Conservation (phyloP, 352 stramenopile species). For the Globisporangium camurandrum region DNA sequence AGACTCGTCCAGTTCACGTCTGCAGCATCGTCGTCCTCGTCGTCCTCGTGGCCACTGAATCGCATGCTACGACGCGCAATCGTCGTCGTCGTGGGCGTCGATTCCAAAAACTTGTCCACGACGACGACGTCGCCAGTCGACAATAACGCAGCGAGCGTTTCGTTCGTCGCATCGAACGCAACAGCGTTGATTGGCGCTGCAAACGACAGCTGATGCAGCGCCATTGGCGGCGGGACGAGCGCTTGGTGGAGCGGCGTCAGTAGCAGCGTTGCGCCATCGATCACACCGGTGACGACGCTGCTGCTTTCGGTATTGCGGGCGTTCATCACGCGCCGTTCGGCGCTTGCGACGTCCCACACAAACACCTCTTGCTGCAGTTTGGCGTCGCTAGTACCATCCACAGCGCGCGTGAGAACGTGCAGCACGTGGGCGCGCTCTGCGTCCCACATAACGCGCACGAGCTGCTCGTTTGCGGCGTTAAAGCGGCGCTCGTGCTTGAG, state of each 20-base stretch:
- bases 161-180: slow-evolving; percentile 37
- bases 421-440: slow-evolving; percentile 33
- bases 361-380: slow-evolving; percentile 45
- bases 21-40: background rate
- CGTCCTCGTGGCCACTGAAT: background rate
- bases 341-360: slow-evolving; percentile 29
- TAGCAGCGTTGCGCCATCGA: slow-evolving; percentile 52
- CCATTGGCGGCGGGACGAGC: slow-evolving; percentile 61
- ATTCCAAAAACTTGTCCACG: slow-evolving; percentile 34
- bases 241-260: slow-evolving; percentile 62
- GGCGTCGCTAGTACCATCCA: slow-evolving; percentile 13
- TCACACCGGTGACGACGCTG: slow-evolving; percentile 38
- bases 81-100: slow-evolving; percentile 2
- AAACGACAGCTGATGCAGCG: slow-evolving; percentile 34
- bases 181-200: slow-evolving; percentile 38
- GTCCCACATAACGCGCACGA: slow-evolving; percentile 48
- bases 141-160: slow-evolving; percentile 30
- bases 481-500: slow-evolving; percentile 59
- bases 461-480: slow-evolving; percentile 6
- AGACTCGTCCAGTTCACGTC: slow-evolving; percentile 16
- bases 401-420: slow-evolving; percentile 21
- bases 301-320: slow-evolving; percentile 10
- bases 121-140: slow-evolving; percentile 34
- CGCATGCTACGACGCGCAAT: background rate
- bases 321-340: slow-evolving; percentile 9